Conservation (phyloP, 2,329 filamentous ascomycete species). For the Exophiala sideris region DNA sequence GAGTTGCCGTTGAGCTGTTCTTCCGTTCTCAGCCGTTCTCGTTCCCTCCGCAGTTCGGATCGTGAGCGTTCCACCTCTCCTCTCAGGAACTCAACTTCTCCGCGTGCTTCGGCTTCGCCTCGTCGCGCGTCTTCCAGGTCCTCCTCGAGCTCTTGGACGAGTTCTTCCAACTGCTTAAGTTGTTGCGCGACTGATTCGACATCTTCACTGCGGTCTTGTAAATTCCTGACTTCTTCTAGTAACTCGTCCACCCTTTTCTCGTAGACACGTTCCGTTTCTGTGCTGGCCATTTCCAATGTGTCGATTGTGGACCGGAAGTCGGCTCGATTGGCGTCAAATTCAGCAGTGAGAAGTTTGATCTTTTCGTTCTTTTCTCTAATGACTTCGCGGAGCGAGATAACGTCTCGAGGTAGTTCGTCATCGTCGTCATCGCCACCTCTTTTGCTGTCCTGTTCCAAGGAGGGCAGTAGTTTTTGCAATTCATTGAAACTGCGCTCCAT, state of each 20-base stretch:
- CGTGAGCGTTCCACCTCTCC: conserved; percentile 91
- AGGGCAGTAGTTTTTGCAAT: conserved; percentile 67
- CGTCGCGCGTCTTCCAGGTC: conserved; percentile 90
- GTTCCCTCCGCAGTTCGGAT: conserved; percentile 80
- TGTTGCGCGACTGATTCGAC: conserved; percentile 88
- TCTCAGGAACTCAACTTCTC: conserved; percentile 90
- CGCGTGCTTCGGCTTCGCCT: conserved; percentile 90
- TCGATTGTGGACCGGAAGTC: conserved; percentile 97
- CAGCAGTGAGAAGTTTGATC: conserved; percentile 84
- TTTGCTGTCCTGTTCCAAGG: conserved; percentile 30
- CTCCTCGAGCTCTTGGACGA: conserved; percentile 95
- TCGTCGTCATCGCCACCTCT: conserved; percentile 48
- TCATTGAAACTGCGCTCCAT: conserved; percentile 89
- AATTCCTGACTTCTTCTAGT: conserved; percentile 75
- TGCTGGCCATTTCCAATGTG: conserved; percentile 89
- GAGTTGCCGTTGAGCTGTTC: conserved; percentile 32
- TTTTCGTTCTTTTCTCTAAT: conserved; percentile 95
- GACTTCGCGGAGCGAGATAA: conserved; percentile 71
- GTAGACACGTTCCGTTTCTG: conserved; percentile 91
- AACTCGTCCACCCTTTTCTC: conserved; percentile 61
- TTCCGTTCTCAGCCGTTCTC: conserved; percentile 69
- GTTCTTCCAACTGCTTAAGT: conserved; percentile 89
- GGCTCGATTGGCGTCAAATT: conserved; percentile 91
- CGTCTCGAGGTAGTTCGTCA: conserved; percentile 54
- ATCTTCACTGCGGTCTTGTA: conserved; percentile 75